phyloP scores from a whole-genome alignment of 2,329 filamentous ascomycete species.

The Colletotrichum sp. region DNA sequence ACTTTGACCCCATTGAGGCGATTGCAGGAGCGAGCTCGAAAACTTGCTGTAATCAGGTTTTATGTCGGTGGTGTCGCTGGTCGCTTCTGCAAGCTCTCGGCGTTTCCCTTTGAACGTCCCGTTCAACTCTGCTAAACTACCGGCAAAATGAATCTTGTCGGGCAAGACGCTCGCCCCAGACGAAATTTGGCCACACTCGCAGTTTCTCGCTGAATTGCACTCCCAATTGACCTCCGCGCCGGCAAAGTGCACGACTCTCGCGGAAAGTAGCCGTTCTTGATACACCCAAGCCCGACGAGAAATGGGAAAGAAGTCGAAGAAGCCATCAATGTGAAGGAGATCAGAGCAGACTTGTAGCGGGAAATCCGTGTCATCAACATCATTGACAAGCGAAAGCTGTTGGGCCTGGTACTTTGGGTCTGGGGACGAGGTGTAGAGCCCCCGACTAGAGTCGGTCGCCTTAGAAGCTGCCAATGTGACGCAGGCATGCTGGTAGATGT shows the following conservation, averaged over 20 bases:
- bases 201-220: neutral
- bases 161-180: neutral
- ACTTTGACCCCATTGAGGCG: neutral
- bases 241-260: neutral
- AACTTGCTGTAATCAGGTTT: neutral
- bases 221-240: neutral
- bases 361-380: neutral
- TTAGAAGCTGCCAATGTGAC: neutral
- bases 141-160: neutral
- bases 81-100: neutral
- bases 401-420: neutral
- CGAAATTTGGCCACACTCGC: neutral
- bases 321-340: neutral
- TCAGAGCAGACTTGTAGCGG: neutral
- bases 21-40: neutral
- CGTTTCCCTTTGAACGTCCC: neutral
- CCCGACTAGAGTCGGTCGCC: neutral
- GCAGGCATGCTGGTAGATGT: slow-evolving; percentile 21
- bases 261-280: neutral
- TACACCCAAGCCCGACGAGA: neutral
- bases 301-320: neutral
- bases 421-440: neutral
- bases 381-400: neutral
- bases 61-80: neutral
- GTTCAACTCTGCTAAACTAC: neutral